Base-by-base conservation (phyloP, 768 basidiomycete genomes). In the Lactarius evosmus region DNA sequence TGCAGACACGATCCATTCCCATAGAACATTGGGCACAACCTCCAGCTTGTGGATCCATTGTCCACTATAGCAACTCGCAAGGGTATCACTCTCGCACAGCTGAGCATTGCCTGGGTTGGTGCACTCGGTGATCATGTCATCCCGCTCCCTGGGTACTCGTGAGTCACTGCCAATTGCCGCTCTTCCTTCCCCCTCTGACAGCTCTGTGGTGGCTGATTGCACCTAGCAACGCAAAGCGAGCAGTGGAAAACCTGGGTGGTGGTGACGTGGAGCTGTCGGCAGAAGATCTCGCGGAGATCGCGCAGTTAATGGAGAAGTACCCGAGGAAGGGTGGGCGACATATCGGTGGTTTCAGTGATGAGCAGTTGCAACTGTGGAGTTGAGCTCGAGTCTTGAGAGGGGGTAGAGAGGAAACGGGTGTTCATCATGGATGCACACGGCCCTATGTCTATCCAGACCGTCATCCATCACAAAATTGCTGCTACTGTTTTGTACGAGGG, bases 71-170 rank as follows among this genome's bases (percentile, higher is more conserved):
- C 80, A 2, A 65, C 73, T 56, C 75, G 73, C 69, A 80, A 79
- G 71, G 74, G 75, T 5, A 70, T 81, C 46, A 76, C 79, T 0
- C 72, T 79, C 11, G 76, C 75, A 0, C 75, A 78, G 64, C 70
- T 80, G 16, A 70, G 70, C 66, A 71, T 80, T 53, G 77, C 77
- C 0, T 80, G 78, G 78, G 77, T 79, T 8, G 60, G 55, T 22
- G 68, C 74, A 3, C 73, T 74, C 16, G 77, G 77, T 12, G 56
- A 65, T 16, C 71, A 79, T 66, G 74, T 79, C 36, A 75, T 83
- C 67, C 80, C 82, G 1, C 75, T 83, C 32, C 82, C 82, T 1
- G 82, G 82, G 2, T 77, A 76, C 19, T 77, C 76, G 77, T 77
- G 56, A 58, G 75, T 72, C 63, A 11, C n/a, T 25, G 1, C 3